phyloP scores from a whole-genome alignment of 1,284 basidiomycete genomes.

The Psilocybe mexicana region DNA sequence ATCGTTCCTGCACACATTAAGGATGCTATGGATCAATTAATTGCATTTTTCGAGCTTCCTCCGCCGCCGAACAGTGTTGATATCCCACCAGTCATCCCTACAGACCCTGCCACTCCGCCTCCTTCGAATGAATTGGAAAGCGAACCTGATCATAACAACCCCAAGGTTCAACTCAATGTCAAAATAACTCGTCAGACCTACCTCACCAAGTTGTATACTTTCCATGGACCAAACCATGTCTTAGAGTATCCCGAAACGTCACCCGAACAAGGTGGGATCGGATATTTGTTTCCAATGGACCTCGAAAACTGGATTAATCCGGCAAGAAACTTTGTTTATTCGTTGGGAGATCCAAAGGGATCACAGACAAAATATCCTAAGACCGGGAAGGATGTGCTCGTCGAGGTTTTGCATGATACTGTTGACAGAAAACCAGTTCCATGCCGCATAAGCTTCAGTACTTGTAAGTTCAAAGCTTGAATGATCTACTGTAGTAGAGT shows the following conservation, averaged over 20 bases:
- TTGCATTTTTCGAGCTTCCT: too few relatives aligned
- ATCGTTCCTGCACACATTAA: too few relatives aligned
- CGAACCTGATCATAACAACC: not conserved
- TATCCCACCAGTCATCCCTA: too few relatives aligned
- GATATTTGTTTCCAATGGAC: not conserved
- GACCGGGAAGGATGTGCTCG: not conserved
- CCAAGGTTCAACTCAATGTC: not conserved
- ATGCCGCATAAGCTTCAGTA: not conserved
- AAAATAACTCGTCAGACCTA: not conserved
- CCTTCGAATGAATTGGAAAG: not conserved
- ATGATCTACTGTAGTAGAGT: not conserved
- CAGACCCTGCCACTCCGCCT: too few relatives aligned
- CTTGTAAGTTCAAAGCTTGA: not conserved
- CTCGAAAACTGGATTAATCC: not conserved
- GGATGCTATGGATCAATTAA: too few relatives aligned
- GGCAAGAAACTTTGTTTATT: constrained; percentile 3
- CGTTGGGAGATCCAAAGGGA: not conserved
- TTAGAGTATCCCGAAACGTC: not conserved
- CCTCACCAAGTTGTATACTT: not conserved
- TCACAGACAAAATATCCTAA: not conserved
- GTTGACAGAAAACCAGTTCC: not conserved
- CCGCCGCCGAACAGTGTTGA: not conserved
- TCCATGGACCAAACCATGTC: not conserved
- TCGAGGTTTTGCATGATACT: not conserved
- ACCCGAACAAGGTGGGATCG: not conserved